Evolutionary conservation across 768 basidiomycete genomes (phyloP).

Genomic region (Hygrophorus russula): DNA sequence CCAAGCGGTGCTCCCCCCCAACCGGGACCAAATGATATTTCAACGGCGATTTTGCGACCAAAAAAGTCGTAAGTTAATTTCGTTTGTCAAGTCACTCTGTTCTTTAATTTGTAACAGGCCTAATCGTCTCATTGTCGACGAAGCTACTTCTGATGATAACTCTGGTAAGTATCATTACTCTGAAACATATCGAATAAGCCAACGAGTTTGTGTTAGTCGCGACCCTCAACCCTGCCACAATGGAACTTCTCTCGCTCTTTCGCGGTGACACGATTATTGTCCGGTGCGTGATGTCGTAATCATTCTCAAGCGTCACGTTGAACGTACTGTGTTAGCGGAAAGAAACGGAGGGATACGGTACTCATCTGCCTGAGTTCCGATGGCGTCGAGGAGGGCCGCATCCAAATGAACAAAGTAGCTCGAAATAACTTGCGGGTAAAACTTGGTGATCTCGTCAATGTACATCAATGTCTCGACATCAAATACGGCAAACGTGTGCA

Average conservation of each 20-base stretch:
- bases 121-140: slow-evolving; percentile 96
- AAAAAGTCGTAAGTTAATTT: slow-evolving; percentile 93
- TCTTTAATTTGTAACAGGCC: slow-evolving; percentile 43
- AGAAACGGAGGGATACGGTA: slow-evolving; percentile 96
- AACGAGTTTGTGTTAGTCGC: slow-evolving; percentile 49
- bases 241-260: slow-evolving; percentile 91
- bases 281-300: slow-evolving; percentile 38
- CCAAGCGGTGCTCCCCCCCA: slow-evolving; percentile 76
- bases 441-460: slow-evolving; percentile 91
- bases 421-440: slow-evolving; percentile 97
- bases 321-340: slow-evolving; percentile 47
- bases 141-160: slow-evolving; percentile 90
- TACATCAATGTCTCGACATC: slow-evolving; percentile 94
- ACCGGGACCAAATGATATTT: slow-evolving; percentile 81
- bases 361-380: slow-evolving; percentile 94
- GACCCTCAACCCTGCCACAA: slow-evolving; percentile 90
- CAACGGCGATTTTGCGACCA: slow-evolving; percentile 89
- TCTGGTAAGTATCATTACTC: slow-evolving; percentile 46
- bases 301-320: neutral
- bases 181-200: neutral
- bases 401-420: slow-evolving; percentile 99
- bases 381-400: slow-evolving; percentile 95
- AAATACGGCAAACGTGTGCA: slow-evolving; percentile 99
- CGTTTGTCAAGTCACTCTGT: slow-evolving; percentile 9
- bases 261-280: slow-evolving; percentile 95